Percentiles rank a stretch among this genome's conserved stretches.
Conservation (phyloP, 768 basidiomycete genomes). For the Pulveroboletus sp. region DNA sequence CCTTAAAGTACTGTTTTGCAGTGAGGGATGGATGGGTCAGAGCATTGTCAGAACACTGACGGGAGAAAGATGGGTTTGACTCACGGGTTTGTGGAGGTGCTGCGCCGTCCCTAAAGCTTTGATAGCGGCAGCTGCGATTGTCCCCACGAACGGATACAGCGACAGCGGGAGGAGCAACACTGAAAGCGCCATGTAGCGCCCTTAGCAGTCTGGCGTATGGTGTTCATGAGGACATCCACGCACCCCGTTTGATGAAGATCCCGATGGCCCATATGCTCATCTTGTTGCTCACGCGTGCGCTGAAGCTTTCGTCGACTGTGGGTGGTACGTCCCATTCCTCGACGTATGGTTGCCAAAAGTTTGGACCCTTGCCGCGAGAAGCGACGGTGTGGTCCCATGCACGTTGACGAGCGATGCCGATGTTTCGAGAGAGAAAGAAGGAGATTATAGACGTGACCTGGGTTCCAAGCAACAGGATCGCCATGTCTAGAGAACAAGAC, state of each 20-base stretch:
- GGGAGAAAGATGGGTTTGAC: slow-evolving; percentile 15
- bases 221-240: background rate
- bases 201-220: background rate
- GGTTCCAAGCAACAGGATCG: slow-evolving; percentile 65
- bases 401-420: slow-evolving; percentile 71
- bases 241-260: slow-evolving; percentile 23
- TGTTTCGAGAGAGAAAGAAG: slow-evolving; percentile 82
- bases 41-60: background rate
- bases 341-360: slow-evolving; percentile 82
- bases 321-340: slow-evolving; percentile 77
- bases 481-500: slow-evolving; percentile 52
- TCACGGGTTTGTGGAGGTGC: slow-evolving; percentile 63
- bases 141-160: slow-evolving; percentile 68
- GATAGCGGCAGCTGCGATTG: slow-evolving; percentile 56
- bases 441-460: slow-evolving; percentile 73
- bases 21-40: background rate
- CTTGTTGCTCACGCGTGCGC: slow-evolving; percentile 11
- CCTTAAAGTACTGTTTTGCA: slow-evolving; percentile 63
- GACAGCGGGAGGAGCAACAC: slow-evolving; percentile 59
- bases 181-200: slow-evolving; percentile 21
- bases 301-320: slow-evolving; percentile 28
- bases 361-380: slow-evolving; percentile 75
- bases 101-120: slow-evolving; percentile 66
- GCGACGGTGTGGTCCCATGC: slow-evolving; percentile 80
- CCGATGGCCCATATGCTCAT: slow-evolving; percentile 16